These are phyloP conservation scores for Wickerhamomyces sp. DNA, from an alignment of 1,139 yeast species.

Conservation along the genomic window DNA sequence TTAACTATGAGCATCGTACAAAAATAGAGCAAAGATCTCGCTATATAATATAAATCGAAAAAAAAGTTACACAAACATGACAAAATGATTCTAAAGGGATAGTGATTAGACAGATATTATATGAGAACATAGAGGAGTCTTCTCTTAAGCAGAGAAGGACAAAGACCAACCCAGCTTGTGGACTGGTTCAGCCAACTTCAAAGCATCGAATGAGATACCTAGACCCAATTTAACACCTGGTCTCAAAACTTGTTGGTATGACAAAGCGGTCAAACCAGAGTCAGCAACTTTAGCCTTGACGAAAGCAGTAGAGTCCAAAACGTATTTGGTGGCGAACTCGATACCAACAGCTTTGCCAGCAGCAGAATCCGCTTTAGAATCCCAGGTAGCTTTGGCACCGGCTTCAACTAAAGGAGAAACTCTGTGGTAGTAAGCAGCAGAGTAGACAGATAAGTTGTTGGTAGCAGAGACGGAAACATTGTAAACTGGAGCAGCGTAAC, in stretches of 20 bases:
- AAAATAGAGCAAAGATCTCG: too few species aligned
- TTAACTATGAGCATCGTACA: too few species aligned
- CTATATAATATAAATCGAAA: too few species aligned
- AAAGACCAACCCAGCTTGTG: constrained; percentile 97
- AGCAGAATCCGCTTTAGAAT: constrained; percentile 68
- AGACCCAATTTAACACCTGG: constrained; percentile 97
- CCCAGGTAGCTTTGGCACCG: constrained; percentile 97
- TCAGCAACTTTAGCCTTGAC: constrained; percentile 97
- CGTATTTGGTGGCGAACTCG: constrained; percentile 96
- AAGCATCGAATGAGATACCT: constrained; percentile 96
- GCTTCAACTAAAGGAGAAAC: constrained; percentile 90
- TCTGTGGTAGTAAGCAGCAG: constrained; percentile 97
- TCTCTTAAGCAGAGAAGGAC: constrained; percentile 74
- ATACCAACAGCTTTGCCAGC: constrained; percentile 60
- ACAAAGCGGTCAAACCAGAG: constrained; percentile 89
- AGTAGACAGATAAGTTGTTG: constrained; percentile 83
- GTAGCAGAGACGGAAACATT: constrained; percentile 86
- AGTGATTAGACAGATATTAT: too few species aligned
- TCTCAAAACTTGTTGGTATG: constrained; percentile 93
- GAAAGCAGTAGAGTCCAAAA: constrained; percentile 79
- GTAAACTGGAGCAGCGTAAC: constrained; percentile 87
- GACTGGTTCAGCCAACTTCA: constrained; percentile 93
- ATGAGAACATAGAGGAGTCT: too few species aligned
- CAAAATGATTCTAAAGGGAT: too few species aligned
- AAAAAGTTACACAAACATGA: too few species aligned